Evolutionary conservation across 805 yeast genomes (phyloP), one percentile per base, ranked within the genome.

Genomic region (Candida maris): DNA sequence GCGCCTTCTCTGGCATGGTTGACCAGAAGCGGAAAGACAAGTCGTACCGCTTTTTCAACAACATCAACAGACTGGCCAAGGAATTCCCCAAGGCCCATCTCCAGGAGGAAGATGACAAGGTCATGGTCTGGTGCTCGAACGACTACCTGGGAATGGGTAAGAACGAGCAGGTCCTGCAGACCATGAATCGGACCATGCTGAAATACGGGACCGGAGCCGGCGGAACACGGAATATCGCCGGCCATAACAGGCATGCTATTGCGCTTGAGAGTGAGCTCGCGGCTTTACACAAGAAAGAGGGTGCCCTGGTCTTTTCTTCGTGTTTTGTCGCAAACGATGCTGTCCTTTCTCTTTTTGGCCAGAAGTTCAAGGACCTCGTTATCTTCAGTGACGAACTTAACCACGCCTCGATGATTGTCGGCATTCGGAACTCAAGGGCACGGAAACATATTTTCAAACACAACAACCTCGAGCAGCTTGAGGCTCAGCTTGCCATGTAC

Each of bases 171-270:
- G 91, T 91, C 29, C 66, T 87, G 41, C 65, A 75, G 13, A 79
- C 78, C 38, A 93, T 91, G 91, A 81, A 82, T 51, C 59, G 69
- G 32, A 80, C 95, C 13, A 72, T 93, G 61, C 84, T 83, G 52
- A 79, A 76, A 67, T 93, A 93, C 60, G 99, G 99, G 53, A 84
- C 96, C 4, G 99, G 99, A 52, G 96, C 99, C 6, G 99, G 99
- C 57, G 99, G 99, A 51, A 93, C 99, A 32, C 77, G 99, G 57
- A 93, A 93, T 67, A 93, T 93, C 61, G 98, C 99, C 2, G 99
- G 99, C 44, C 98, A 93, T 63, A 93, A 93, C 63, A 63, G 68
- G 41, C 91, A 84, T 52, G 95, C 97, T n/a, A 78, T 93, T 56
- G 73, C 71, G 48, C 74, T 93, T 56, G 99, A 93, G 64, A 68